These are phyloP conservation scores for Agaricus sinodeliciosus DNA, from an alignment of 768 basidiomycete species.

Conservation along the genomic window DNA sequence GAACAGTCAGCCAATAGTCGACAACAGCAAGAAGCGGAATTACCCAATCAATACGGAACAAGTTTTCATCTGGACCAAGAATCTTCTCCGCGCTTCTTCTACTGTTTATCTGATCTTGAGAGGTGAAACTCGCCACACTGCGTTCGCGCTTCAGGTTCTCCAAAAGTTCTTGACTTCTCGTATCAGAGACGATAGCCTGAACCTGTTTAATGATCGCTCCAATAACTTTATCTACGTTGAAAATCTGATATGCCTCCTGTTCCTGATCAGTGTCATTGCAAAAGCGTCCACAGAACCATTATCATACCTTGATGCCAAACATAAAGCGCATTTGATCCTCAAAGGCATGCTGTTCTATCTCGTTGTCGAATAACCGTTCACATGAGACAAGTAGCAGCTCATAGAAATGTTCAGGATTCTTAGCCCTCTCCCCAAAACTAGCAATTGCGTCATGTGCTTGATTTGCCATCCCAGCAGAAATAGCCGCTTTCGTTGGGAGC, in stretches of 20 bases:
- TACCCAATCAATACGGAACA: constrained; percentile 82
- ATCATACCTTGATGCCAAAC: constrained; percentile 70
- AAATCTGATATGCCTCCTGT: constrained; percentile 79
- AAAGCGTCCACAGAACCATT: neutral
- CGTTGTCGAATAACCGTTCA: constrained; percentile 88
- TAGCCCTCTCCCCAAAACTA: constrained; percentile 24
- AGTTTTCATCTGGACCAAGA: constrained; percentile 68
- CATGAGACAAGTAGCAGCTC: constrained; percentile 79
- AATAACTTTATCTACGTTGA: constrained; percentile 90
- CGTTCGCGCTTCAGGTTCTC: constrained; percentile 68
- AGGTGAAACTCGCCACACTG: constrained; percentile 47
- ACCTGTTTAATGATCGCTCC: constrained; percentile 85
- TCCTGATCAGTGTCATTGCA: neutral
- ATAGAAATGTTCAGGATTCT: constrained; percentile 60
- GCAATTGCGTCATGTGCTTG: constrained; percentile 19
- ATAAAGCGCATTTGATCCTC: constrained; percentile 88
- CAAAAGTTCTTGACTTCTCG: constrained; percentile 65
- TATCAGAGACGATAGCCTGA: constrained; percentile 61
- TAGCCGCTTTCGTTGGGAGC: constrained; percentile 17
- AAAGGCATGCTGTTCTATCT: constrained; percentile 79
- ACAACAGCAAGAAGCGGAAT: constrained; percentile 9
- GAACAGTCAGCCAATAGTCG: neutral
- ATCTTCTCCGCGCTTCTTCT: constrained; percentile 64
- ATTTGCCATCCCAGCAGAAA: constrained; percentile 22
- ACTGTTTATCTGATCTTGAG: constrained; percentile 66